phyloP scores from a whole-genome alignment of 495 filamentous ascomycete species.

The Schizothecium vesticola region DNA sequence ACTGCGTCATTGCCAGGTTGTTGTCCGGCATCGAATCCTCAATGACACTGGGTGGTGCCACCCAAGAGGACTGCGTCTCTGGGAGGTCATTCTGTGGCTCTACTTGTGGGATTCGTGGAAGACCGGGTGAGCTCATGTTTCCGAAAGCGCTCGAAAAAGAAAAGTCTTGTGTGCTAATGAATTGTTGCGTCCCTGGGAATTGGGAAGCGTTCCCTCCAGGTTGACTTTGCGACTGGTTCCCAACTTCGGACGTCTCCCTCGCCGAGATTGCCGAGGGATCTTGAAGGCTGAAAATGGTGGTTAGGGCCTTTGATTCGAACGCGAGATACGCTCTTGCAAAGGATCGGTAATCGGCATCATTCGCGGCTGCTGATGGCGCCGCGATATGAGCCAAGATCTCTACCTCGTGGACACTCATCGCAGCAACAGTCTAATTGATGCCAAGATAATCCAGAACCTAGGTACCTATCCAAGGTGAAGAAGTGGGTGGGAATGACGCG shows the following conservation, averaged over 20 bases:
- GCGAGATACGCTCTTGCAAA: slow-evolving; percentile 56
- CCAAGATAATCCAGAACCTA: not conserved
- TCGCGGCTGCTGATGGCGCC: slow-evolving; percentile 53
- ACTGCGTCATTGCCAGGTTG: slow-evolving; percentile 19
- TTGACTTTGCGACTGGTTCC: not conserved
- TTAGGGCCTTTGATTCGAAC: slow-evolving; percentile 41
- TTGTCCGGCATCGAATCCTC: slow-evolving; percentile 38
- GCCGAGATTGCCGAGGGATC: not conserved
- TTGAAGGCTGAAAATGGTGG: not conserved
- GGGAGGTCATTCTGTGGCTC: not conserved
- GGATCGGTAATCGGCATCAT: slow-evolving; percentile 60
- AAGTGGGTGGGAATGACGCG: not conserved
- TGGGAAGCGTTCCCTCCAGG: not conserved
- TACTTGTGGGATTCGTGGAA: slow-evolving; percentile 14
- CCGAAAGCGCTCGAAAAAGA: slow-evolving; percentile 44
- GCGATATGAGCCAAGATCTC: slow-evolving; percentile 68
- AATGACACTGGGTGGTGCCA: slow-evolving; percentile 35
- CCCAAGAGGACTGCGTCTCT: slow-evolving; percentile 27
- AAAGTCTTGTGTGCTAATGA: slow-evolving; percentile 19
- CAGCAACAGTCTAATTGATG: not conserved
- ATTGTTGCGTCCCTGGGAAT: not conserved
- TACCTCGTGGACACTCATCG: slow-evolving; percentile 12
- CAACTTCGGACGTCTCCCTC: not conserved
- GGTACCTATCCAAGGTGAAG: not conserved
- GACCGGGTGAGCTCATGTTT: slow-evolving; percentile 38